A percentile compares a stretch with the other conserved stretches of the same genome.
phyloP scores from a whole-genome alignment of 495 filamentous ascomycete genomes.

The Neurospora sp. region DNA sequence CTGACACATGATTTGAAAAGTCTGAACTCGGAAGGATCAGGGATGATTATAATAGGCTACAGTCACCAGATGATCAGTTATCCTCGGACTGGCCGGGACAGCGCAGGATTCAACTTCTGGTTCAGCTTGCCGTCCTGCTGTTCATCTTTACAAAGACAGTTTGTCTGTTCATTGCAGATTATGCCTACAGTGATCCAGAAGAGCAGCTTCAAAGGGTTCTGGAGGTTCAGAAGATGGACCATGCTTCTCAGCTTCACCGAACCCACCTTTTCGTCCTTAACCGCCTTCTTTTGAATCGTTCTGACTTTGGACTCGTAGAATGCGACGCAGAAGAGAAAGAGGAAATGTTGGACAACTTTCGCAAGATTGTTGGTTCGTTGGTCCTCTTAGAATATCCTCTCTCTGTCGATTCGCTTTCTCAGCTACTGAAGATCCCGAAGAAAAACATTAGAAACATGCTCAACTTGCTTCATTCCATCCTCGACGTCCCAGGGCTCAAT shows the following conservation, averaged over 20 bases:
- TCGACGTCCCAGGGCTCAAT: constrained; percentile 9
- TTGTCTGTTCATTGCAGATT: constrained; percentile 28
- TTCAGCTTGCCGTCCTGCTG: constrained; percentile 27
- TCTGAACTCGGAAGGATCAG: constrained; percentile 13
- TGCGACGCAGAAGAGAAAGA: background rate
- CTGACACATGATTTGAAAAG: constrained; percentile 26
- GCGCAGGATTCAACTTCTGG: constrained; percentile 19
- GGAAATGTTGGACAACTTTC: background rate
- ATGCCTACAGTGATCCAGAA: constrained; percentile 9
- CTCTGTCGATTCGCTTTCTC: background rate
- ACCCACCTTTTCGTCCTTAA: constrained; percentile 27
- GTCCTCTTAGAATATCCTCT: constrained; percentile 15
- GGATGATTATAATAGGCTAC: constrained; percentile 13
- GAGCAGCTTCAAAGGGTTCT: constrained; percentile 20
- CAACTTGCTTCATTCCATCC: constrained; percentile 20
- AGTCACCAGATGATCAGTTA: constrained; percentile 1
- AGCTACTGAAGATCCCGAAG: constrained; percentile 6
- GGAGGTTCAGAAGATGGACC: constrained; percentile 12
- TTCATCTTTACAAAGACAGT: constrained; percentile 38
- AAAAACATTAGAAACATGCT: constrained; percentile 10
- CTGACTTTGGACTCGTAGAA: background rate
- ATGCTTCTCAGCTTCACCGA: constrained; percentile 18
- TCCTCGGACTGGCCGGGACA: constrained; percentile 31
- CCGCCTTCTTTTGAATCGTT: constrained; percentile 11
- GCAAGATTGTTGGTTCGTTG: constrained; percentile 22